phyloP scores from a whole-genome alignment of 164 flowering plant genomes.

The grape (Vitis vinifera) region DNA sequence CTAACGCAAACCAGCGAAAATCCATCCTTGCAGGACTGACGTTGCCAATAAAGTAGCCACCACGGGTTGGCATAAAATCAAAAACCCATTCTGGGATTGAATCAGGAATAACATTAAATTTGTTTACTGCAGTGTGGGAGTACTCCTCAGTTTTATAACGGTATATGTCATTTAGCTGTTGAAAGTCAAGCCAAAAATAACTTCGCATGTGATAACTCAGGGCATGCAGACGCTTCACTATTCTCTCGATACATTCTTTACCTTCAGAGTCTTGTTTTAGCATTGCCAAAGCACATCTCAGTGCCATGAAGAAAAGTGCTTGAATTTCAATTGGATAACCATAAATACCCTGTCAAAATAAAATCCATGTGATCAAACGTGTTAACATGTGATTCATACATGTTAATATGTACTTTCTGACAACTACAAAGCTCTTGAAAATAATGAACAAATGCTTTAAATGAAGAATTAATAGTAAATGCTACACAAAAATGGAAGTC shows the following conservation, averaged over 20 bases:
- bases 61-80: slow-evolving; percentile 70
- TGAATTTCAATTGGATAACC: slow-evolving; percentile 82
- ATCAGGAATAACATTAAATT: slow-evolving; percentile 74
- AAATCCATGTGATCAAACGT: not conserved
- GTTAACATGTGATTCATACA: too few species aligned
- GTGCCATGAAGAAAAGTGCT: slow-evolving; percentile 76
- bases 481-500: too few species aligned
- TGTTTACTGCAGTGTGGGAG: slow-evolving; percentile 74
- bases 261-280: slow-evolving; percentile 62
- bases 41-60: slow-evolving; percentile 74
- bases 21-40: slow-evolving; percentile 78
- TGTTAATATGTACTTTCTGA: too few species aligned
- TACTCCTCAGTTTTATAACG: slow-evolving; percentile 76
- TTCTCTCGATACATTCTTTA: slow-evolving; percentile 49
- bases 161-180: slow-evolving; percentile 70
- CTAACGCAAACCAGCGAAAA: slow-evolving; percentile 69
- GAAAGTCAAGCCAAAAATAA: slow-evolving; percentile 73
- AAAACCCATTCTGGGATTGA: slow-evolving; percentile 75
- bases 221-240: slow-evolving; percentile 60
- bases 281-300: slow-evolving; percentile 55
- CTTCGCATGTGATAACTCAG: slow-evolving; percentile 71
- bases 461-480: too few species aligned
- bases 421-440: too few species aligned
- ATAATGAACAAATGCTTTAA: too few species aligned
- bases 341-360: slow-evolving; percentile 57